A percentile compares a stretch with the other conserved stretches of the same genome.
Evolutionary conservation across 2,329 filamentous ascomycete genomes (phyloP).

Genomic region (Phyllosticta citribraziliensis): DNA sequence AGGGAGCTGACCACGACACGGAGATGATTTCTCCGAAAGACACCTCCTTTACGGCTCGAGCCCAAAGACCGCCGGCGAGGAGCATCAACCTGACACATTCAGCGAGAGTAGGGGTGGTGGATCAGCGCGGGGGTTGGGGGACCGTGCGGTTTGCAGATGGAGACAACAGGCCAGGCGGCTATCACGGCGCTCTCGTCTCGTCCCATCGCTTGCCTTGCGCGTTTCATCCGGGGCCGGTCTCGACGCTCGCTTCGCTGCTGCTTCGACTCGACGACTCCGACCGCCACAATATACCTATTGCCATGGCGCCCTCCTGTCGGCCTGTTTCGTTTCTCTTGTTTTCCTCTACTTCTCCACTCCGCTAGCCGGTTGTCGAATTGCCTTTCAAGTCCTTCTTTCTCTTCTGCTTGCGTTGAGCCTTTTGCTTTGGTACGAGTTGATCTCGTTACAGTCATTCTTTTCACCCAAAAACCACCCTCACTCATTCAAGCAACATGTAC

Average conservation of each 20-base stretch:
- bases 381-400: background rate
- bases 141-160: background rate
- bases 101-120: background rate
- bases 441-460: constrained; percentile 7
- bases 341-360: background rate
- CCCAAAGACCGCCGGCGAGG: background rate
- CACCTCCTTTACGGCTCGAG: background rate
- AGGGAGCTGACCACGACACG: background rate
- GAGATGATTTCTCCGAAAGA: background rate
- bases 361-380: background rate
- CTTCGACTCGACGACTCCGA: background rate
- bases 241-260: background rate
- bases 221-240: background rate
- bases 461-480: background rate
- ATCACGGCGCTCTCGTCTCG: background rate
- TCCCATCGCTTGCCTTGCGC: background rate
- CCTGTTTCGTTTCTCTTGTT: background rate
- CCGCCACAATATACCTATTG: background rate
- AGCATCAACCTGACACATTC: background rate
- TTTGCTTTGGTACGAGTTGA: constrained; percentile 5
- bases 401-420: background rate
- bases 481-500: background rate
- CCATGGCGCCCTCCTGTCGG: background rate
- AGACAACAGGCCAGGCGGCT: background rate
- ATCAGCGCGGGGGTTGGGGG: background rate